phyloP scores from a whole-genome alignment of 805 yeast genomes.

The Candida succiphila region DNA sequence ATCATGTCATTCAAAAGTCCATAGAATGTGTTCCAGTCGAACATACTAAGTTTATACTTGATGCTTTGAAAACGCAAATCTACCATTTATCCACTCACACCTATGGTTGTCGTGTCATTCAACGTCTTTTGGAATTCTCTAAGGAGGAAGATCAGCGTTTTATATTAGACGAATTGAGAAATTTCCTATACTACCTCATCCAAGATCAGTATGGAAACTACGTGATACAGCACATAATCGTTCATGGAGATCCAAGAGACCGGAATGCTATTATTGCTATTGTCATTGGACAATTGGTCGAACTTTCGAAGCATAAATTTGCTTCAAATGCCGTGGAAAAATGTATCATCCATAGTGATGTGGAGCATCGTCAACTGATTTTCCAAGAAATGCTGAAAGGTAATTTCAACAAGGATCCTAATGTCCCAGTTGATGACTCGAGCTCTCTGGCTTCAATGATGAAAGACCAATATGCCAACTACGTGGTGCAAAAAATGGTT shows the following conservation, averaged over 20 bases:
- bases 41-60: slow-evolving; percentile 60
- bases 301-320: slow-evolving; percentile 89
- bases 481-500: slow-evolving; percentile 90
- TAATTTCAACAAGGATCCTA: slow-evolving; percentile 30
- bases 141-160: slow-evolving; percentile 50
- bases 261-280: slow-evolving; percentile 49
- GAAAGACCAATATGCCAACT: slow-evolving; percentile 97
- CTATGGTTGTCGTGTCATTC: slow-evolving; percentile 96
- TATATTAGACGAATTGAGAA: slow-evolving; percentile 63
- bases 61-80: slow-evolving; percentile 58
- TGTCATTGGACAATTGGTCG: slow-evolving; percentile 53
- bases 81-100: slow-evolving; percentile 90
- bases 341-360: slow-evolving; percentile 68
- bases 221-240: slow-evolving; percentile 91
- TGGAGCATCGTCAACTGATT: slow-evolving; percentile 49
- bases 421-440: slow-evolving; percentile 42
- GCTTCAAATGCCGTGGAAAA: slow-evolving; percentile 97
- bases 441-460: slow-evolving; percentile 83
- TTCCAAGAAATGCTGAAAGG: slow-evolving; percentile 57
- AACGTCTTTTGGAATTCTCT: slow-evolving; percentile 79
- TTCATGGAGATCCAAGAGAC: slow-evolving; percentile 61
- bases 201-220: slow-evolving; percentile 98
- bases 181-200: slow-evolving; percentile 63
- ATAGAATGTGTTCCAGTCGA: slow-evolving; percentile 77
- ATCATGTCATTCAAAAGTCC: slow-evolving; percentile 93